Base-by-base conservation (phyloP, 2,329 filamentous ascomycete genomes). In the Pseudogymnoascus sp. region DNA sequence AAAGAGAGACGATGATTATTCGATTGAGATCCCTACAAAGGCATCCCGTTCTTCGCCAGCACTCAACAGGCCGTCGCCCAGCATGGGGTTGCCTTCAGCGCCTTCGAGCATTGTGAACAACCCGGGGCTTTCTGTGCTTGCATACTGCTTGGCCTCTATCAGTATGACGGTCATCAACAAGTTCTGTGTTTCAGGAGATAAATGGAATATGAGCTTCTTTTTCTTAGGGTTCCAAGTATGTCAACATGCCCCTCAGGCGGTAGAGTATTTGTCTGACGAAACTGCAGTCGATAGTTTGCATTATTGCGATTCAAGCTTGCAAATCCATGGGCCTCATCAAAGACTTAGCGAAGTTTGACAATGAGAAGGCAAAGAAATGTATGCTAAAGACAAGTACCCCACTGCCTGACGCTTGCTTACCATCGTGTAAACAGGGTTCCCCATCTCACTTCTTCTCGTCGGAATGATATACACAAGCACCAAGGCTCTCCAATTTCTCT, bases 131-230 rank as follows among this genome's bases (percentile, higher is more conserved):
- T 91, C 92, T 19, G 89, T 99, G 68, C 71, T 95, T 65, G 84
- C 89, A 56, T 99, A 99, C 79, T 99, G 94, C 75, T 79, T 88
- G 69, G 90, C 92, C 59, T 96, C 92, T n/a, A 99, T 99, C 71
- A 83, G 92, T 74, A 99, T 99, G 94, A 99, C 94, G 6, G 89
- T 96, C n/a, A 94, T 95, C 74, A 99, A 99, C 78, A 99, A 99
- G 80, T 99, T 95, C 74, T 92, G 96, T 64, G 84, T 99, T 52
- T 96, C 90, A 6, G 94, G 94, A 62, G 81, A 82, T 58, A 83
- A 87, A 66, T 99, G 95, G 83, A 99, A 99, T 76, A 77, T 99
- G 69, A 96, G 95, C 76, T 96, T 97, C 75, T 90, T 99, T 76
- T 88, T 96, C 68, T 83, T 99, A 62, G 87, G 84, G 63, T 82